Conservation (phyloP, 2,329 filamentous ascomycete genomes). For the Stenocarpella maydis region DNA sequence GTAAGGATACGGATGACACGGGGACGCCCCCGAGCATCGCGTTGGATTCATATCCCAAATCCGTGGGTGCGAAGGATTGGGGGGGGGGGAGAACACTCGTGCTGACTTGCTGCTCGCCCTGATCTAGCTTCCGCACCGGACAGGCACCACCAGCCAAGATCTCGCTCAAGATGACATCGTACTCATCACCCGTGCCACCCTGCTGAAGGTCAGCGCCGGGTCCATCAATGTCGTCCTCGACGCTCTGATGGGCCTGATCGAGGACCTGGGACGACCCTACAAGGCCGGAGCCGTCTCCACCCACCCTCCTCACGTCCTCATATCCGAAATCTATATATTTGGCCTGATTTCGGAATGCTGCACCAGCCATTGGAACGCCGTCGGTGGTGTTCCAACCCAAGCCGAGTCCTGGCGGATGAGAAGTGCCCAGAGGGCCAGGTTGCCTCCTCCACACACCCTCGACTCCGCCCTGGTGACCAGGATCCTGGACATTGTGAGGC, state of each 20-base stretch:
- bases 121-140: constrained; percentile 67
- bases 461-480: constrained; percentile 61
- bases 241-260: constrained; percentile 63
- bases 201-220: constrained; percentile 66
- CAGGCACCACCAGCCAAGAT: constrained; percentile 64
- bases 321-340: constrained; percentile 72
- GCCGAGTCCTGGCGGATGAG: constrained; percentile 9
- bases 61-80: constrained; percentile 4
- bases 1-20: constrained; percentile 49
- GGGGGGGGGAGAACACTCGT: background rate
- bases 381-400: constrained; percentile 31
- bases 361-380: constrained; percentile 64
- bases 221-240: constrained; percentile 64
- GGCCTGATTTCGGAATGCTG: constrained; percentile 72
- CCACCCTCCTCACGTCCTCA: constrained; percentile 67
- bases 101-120: constrained; percentile 37
- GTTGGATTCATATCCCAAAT: background rate
- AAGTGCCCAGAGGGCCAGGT: constrained; percentile 38
- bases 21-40: background rate
- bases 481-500: constrained; percentile 63
- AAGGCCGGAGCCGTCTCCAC: constrained; percentile 51
- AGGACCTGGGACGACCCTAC: constrained; percentile 65
- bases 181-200: constrained; percentile 66
- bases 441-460: constrained; percentile 50
- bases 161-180: constrained; percentile 69